phyloP scores from a whole-genome alignment of 768 basidiomycete species.

The Sistotremastrum niveocremeum region DNA sequence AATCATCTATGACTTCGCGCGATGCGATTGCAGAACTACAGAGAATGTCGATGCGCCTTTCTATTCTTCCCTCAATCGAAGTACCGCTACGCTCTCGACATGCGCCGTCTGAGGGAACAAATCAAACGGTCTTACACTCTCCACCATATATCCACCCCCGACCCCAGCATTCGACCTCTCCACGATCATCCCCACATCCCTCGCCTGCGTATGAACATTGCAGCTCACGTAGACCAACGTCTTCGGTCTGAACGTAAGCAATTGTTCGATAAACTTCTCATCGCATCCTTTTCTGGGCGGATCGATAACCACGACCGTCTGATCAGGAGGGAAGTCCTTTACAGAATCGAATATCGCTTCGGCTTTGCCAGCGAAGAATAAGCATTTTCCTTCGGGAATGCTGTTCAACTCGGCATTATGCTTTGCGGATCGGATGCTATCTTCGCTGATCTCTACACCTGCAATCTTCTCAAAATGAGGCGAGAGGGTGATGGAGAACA shows the following conservation, averaged over 20 bases:
- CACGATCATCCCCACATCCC: slow-evolving; percentile 71
- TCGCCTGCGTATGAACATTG: slow-evolving; percentile 86
- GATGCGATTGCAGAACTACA: no score
- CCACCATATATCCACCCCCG: slow-evolving; percentile 52
- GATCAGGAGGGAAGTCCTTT: slow-evolving; percentile 43
- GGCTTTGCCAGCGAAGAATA: slow-evolving; percentile 73
- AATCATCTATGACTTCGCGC: no score
- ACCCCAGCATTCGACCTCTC: slow-evolving; percentile 20
- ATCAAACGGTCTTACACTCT: slow-evolving; percentile 82
- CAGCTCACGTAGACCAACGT: slow-evolving; percentile 87
- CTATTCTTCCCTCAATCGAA: slow-evolving; percentile 32
- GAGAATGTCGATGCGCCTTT: no score
- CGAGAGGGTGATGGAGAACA: slow-evolving; percentile 78
- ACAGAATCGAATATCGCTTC: slow-evolving; percentile 71
- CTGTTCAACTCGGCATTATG: slow-evolving; percentile 53
- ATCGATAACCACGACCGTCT: slow-evolving; percentile 68
- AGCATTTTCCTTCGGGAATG: slow-evolving; percentile 40
- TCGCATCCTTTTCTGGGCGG: slow-evolving; percentile 96
- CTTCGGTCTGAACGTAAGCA: slow-evolving; percentile 51
- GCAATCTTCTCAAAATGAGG: slow-evolving; percentile 60
- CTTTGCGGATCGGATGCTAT: slow-evolving; percentile 56
- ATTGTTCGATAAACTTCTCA: slow-evolving; percentile 59
- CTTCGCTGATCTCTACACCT: slow-evolving; percentile 75
- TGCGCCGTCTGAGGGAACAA: slow-evolving; percentile 95
- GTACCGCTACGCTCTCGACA: slow-evolving; percentile 70